Base-by-base conservation (phyloP, 2,329 filamentous ascomycete genomes). In the Trichoderma sp. region DNA sequence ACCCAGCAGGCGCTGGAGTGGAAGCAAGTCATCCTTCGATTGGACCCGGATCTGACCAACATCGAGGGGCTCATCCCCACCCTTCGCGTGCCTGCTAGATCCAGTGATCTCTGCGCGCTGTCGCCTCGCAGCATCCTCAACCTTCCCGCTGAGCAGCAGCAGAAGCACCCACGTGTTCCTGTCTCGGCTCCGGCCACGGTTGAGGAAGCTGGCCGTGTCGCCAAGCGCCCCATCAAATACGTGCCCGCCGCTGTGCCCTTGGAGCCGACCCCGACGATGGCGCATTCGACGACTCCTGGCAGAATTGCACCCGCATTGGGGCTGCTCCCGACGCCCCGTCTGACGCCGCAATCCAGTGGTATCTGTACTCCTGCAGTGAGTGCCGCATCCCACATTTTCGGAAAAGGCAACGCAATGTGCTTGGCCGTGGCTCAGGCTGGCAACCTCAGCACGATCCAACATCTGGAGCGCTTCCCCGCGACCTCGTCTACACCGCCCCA, bases 301-400 rank as follows among this genome's bases (percentile, higher is more conserved):
- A 82, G 81, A 50, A 69, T 80, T 67, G 82, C 82, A 41, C 83
- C 85, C 26, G 79, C 82, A 45, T 75, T 87, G 66, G 83, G 83
- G 64, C 78, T 85, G 51, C 74, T 88, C 68, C 85, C 85, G 2
- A 88, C 85, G 12, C 85, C 85, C 43, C 83, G 85, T 58, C 77
- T 87, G 65, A 86, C 85, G 21, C 84, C 85, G 10, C 83, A 86
- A 73, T 77, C 77, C 30, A 80, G 77, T 69, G 84, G 83, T 74
- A 81, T 83, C 72, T 82, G 80, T 76, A 88, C 85, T 82, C 84
- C 85, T 81, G 84, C 84, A 68, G 84, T 79, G 81, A 82, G 80
- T 80, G 81, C 80, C 71, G 79, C 80, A 43, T 80, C 83, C 61
- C 79, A 81, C 59, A 75, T 85, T 55, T 77, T 84, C 50, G 76